These are phyloP conservation scores for Avena insularis DNA, from an alignment of 176 grass and related monocot genomes.

Conservation along the genomic window DNA sequence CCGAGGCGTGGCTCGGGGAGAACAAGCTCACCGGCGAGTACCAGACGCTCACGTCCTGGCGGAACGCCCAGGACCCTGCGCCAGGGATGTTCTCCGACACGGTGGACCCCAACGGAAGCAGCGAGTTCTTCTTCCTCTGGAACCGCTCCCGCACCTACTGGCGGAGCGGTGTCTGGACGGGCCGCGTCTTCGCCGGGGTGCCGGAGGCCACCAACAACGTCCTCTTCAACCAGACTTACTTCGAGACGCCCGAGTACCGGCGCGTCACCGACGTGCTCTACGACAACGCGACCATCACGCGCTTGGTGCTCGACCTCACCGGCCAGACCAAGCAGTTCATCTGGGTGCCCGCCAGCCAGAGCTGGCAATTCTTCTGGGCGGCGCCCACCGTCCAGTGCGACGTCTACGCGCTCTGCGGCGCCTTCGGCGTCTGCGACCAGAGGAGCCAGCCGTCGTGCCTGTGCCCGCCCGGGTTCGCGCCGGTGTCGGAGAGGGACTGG, in stretches of 20 bases:
- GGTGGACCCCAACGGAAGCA: constrained; percentile 28
- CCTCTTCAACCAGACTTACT: constrained; percentile 52
- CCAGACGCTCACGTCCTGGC: constrained; percentile 54
- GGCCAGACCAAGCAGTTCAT: constrained; percentile 43
- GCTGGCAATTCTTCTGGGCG: constrained; percentile 14
- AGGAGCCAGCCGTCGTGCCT: too few species aligned
- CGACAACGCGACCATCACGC: constrained; percentile 49
- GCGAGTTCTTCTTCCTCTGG: constrained; percentile 43
- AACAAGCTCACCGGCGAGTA: constrained; percentile 41
- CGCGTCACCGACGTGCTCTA: constrained; percentile 43
- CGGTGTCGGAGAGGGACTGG: too few species aligned
- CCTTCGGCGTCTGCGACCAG: too few species aligned
- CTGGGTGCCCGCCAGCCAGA: constrained; percentile 33
- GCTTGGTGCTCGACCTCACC: constrained; percentile 46
- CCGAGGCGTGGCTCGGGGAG: constrained; percentile 52
- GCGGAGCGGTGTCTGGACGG: constrained; percentile 52
- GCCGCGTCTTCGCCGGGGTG: constrained; percentile 11
- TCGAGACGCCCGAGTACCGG: constrained; percentile 39
- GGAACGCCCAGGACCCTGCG: constrained; percentile 47
- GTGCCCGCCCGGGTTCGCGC: too few species aligned
- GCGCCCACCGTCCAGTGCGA: too few species aligned
- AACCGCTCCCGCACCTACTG: constrained; percentile 41
- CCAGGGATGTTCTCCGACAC: constrained; percentile 44
- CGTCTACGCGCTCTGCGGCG: too few species aligned
- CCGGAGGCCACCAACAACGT: constrained; percentile 52